Base-by-base conservation (phyloP, 2,329 filamentous ascomycete species). In the Orbilia brochopaga region DNA sequence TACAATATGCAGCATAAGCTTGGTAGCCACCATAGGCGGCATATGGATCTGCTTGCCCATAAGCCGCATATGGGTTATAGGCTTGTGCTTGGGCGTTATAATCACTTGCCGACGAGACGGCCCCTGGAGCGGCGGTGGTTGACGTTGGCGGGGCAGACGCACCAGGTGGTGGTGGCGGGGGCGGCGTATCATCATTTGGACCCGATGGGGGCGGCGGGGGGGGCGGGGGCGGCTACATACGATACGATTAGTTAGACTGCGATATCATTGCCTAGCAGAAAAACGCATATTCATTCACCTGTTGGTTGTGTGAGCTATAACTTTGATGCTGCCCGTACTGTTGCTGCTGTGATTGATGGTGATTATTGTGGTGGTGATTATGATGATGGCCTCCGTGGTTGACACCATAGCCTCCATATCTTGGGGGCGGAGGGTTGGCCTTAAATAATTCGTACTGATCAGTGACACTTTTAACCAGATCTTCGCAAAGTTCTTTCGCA, bases 391-490 rank as follows among this genome's bases (percentile, higher is more conserved):
- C 80, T 13, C 37, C 37, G 76, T 85, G 83, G 32, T 55, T 61
- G 27, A 79, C 82, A 54, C 82, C 81, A 58, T 82, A 79, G 51
- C 80, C 82, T 23, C 86, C 85, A 75, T 86, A 88, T 55, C 89
- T 88, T 73, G 83, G 83, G 63, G 88, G 90, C 15, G 90, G 90
- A 6, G 82, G 82, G 21, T 90, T 87, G 75, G 87, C 87, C 81
- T 97, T 97, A 83, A 93, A 96, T 52, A 88, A 87, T 78, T 97
- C 90, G 78, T 97, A 97, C 78, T 96, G 89, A 73, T 91, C 85
- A 78, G 88, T 90, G 62, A 99, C 94, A 75, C 94, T 95, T 74
- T 83, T 85, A 53, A 99, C 85, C 57, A 99, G 83, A 77, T 96
- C 92, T 76, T 93, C 86, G 79, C 93, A 97, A 51, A 97, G 87